Evolutionary conservation across 2,329 filamentous ascomycete genomes (phyloP), one percentile per base, ranked within the genome.

Genomic region (Monosporascus sp.): DNA sequence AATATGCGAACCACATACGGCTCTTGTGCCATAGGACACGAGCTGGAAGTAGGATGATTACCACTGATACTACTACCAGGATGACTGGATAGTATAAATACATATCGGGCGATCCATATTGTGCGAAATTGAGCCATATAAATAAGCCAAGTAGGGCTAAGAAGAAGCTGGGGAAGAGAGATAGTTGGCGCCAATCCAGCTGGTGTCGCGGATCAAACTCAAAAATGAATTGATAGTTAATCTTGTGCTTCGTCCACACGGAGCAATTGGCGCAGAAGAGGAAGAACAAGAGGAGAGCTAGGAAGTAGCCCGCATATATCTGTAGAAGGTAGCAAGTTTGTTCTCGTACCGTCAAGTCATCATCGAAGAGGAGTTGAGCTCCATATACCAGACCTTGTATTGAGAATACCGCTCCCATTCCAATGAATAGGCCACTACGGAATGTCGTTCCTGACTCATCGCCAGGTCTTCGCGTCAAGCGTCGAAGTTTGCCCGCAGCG

Each of bases 141-240:
- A 88, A 84, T 15, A 97, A 66, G 0, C 92, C 92, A 39, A 93
- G 76, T 5, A 91, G 68, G 48, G 96, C 81, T 5, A 90, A 74
- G 66, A 95, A 90, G 68, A 95, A 85, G 60, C 89, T 89, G 2
- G 94, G 92, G 57, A 97, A 86, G 77, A 94, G 89, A 6, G 88
- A 78, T 31, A 97, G 77, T 68, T 96, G 85, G 60, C 89, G 85
- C 91, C 93, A 99, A 69, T 97, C 90, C 27, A 97, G 75, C 58
- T 87, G 83, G 68, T 94, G 85, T 53, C 93, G 81, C 51, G 87
- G 85, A 74, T 97, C 92, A 65, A 96, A 94, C 72, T 99, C 94
- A 66, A 99, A 99, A 61, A 97, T 90, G 69, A 97, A 97, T 51
- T 87, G 83, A 68, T 97, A 97, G 68, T 99, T 99, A 71, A 99